Conservation (phyloP, 169 alveolate genomes). For the Cryptosporidium felis region DNA sequence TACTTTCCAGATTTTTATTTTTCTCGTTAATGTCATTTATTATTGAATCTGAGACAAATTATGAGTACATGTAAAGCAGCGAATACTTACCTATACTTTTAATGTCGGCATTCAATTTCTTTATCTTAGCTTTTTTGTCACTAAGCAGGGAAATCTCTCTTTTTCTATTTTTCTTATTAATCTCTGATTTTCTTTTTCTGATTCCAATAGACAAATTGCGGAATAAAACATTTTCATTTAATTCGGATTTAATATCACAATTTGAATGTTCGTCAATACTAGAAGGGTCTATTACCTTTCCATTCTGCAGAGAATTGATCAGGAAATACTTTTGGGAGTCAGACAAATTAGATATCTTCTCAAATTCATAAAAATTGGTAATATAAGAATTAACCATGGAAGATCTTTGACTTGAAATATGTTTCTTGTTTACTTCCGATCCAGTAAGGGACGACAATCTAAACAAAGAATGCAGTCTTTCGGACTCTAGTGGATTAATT, state of each 20-base stretch:
- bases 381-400: constrained; percentile 20
- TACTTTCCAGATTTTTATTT: background rate
- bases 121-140: background rate
- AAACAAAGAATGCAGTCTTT: background rate
- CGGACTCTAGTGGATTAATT: constrained; percentile 18
- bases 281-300: background rate
- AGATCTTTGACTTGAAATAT: background rate
- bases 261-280: background rate
- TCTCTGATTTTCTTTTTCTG: constrained; percentile 22
- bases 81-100: constrained; percentile 67
- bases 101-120: constrained; percentile 29
- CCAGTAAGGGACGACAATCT: background rate
- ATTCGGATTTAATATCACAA: background rate
- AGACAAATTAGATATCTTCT: background rate
- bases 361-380: constrained; percentile 1
- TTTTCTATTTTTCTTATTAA: constrained; percentile 7
- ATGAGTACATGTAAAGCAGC: too few species aligned
- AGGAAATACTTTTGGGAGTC: constrained; percentile 7
- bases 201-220: background rate
- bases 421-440: background rate
- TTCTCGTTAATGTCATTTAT: constrained; percentile 2
- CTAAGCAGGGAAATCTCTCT: background rate
- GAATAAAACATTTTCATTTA: background rate
- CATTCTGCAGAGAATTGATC: constrained; percentile 10
- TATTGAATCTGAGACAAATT: constrained; percentile 6